These are phyloP conservation scores for Ogataea pini DNA, from an alignment of 805 yeast genomes.

Conservation along the genomic window DNA sequence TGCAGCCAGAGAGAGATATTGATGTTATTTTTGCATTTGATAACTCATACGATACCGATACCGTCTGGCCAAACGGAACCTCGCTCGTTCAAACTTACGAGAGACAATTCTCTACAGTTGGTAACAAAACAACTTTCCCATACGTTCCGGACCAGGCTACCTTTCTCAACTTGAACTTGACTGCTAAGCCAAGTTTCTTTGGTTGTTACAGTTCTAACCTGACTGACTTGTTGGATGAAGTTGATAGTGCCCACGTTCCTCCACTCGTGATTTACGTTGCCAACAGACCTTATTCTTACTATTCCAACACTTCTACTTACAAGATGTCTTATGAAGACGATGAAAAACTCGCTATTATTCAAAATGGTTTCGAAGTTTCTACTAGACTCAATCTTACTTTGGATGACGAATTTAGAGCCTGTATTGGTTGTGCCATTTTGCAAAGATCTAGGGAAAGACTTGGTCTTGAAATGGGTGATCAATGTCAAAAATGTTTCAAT, in stretches of 20 bases:
- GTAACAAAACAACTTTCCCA: conserved; percentile 69
- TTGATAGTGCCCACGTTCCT: conserved; percentile 45
- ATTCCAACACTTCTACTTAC: conserved; percentile 73
- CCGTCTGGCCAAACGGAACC: conserved; percentile 67
- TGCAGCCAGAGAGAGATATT: conserved; percentile 59
- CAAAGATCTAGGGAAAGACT: conserved; percentile 75
- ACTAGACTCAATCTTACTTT: conserved; percentile 66
- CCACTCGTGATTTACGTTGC: conserved; percentile 81
- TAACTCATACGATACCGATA: conserved; percentile 63
- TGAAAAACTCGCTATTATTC: conserved; percentile 59
- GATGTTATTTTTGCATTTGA: conserved; percentile 69
- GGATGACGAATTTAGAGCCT: conserved; percentile 67
- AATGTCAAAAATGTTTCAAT: conserved; percentile 70
- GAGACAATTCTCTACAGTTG: conserved; percentile 56
- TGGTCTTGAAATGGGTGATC: conserved; percentile 59
- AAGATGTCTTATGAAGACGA: conserved; percentile 60
- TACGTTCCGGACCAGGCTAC: conserved; percentile 72
- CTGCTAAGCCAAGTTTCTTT: conserved; percentile 73
- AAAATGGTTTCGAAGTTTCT: conserved; percentile 73
- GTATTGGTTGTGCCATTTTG: conserved; percentile 81
- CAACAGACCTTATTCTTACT: conserved; percentile 63
- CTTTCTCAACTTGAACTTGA: conserved; percentile 59
- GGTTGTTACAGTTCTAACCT: conserved; percentile 74
- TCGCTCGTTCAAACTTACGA: conserved; percentile 56
- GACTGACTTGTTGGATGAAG: conserved; percentile 48